These are phyloP conservation scores for Porogramme epimiltina DNA, from an alignment of 1,284 basidiomycete genomes.

Conservation along the genomic window DNA sequence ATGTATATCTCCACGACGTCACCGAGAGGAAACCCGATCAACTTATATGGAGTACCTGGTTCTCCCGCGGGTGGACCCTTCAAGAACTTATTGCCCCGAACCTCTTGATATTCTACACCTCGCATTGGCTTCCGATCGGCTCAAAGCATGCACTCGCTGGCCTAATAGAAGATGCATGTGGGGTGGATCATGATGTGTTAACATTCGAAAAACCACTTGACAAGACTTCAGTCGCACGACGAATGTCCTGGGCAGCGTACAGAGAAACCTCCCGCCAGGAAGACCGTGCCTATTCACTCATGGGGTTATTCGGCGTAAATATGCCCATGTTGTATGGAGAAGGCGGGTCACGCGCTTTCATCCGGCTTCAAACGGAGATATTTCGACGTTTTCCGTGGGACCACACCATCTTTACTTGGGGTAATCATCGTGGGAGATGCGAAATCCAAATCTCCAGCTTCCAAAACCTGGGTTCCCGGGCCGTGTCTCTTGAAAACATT, in stretches of 20 bases:
- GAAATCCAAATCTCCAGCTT: too few species aligned
- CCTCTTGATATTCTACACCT: background rate
- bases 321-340: background rate
- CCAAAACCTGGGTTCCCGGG: too few species aligned
- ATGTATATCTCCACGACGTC: conserved; percentile 1
- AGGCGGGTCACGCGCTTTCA: background rate
- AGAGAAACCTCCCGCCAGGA: background rate
- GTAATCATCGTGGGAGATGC: too few species aligned
- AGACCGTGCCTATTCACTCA: background rate
- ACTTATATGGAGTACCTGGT: background rate
- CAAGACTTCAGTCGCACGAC: background rate
- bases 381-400: background rate
- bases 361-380: background rate
- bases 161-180: background rate
- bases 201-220: background rate
- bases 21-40: too few species aligned
- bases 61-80: background rate
- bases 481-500: too few species aligned
- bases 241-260: background rate
- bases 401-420: background rate
- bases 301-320: background rate
- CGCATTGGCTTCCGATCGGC: background rate
- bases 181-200: background rate
- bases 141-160: background rate
- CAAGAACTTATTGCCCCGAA: background rate